Evolutionary conservation across 495 filamentous ascomycete species (phyloP).

Genomic region (Aspergillus campestris): DNA sequence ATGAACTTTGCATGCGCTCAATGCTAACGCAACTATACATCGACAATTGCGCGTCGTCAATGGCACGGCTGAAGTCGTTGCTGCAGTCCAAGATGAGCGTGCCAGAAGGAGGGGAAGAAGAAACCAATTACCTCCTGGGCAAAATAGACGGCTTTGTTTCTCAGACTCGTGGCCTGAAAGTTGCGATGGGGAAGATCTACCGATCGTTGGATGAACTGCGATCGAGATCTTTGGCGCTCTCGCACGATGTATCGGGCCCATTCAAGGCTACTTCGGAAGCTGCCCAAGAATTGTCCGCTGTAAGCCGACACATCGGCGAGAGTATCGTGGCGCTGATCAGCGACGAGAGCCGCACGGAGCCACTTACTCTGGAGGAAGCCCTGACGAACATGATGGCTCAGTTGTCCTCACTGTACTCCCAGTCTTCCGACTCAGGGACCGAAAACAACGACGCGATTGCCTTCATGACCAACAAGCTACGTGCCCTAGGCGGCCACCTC

Average conservation of each 20-base stretch:
- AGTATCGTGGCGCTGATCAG: constrained; percentile 55
- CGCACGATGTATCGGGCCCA: constrained; percentile 41
- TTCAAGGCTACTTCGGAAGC: constrained; percentile 56
- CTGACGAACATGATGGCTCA: constrained; percentile 47
- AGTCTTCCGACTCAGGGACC: constrained; percentile 19
- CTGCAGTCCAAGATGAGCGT: constrained; percentile 49
- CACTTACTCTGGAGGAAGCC: constrained; percentile 58
- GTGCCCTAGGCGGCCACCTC: constrained; percentile 53
- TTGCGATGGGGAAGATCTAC: constrained; percentile 71
- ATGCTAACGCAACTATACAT: constrained; percentile 77
- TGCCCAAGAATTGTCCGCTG: constrained; percentile 57
- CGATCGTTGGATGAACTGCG: constrained; percentile 72
- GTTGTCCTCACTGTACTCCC: constrained; percentile 33
- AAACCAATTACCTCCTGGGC: constrained; percentile 56
- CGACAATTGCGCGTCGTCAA: constrained; percentile 63
- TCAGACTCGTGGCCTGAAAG: constrained; percentile 74
- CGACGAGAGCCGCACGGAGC: constrained; percentile 64
- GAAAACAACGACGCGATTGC: constrained; percentile 57
- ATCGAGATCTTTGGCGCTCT: constrained; percentile 64
- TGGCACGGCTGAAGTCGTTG: constrained; percentile 54
- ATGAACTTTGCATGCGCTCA: constrained; percentile 63
- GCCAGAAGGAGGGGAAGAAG: constrained; percentile 44
- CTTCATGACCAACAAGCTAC: constrained; percentile 58
- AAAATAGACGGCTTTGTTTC: constrained; percentile 64
- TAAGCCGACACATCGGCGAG: constrained; percentile 58